Base-by-base conservation (phyloP, 2,329 filamentous ascomycete species). In the Diaporthe citrichinensis region DNA sequence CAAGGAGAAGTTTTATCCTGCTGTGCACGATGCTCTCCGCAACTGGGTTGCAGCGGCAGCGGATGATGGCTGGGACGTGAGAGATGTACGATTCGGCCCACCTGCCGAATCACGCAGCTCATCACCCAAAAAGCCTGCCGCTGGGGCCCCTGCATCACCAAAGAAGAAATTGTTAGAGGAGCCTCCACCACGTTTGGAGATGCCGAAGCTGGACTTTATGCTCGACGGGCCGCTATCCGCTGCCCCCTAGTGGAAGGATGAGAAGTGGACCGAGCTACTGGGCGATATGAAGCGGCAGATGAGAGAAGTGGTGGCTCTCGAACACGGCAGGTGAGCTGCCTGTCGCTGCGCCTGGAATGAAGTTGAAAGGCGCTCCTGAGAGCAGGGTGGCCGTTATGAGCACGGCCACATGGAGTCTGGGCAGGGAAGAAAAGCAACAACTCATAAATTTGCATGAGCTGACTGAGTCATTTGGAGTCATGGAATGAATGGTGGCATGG, bases 1-100 rank as follows among this genome's bases (percentile, higher is more conserved):
- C 88, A 99, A 98, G 83, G 96, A 98, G 84, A 98, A 98, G 83
- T 98, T 98, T 83, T 98, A 99, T 82, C 94, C 94, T 2, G 92
- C 94, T 67, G 94, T 99, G 5, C 97, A 99, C 82, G 95, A 96
- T 79, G 95, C 93, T 2, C 88, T 98, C 78, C 92, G 94, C 73
- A 96, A 94, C 9, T 99, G 96, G 96, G 94, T 98, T 25, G 93
- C 93, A 0, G 97, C 96, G 0, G 96, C 95, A 0, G 89, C 88
- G 39, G 95, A 96, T 76, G 97, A 99, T 84, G 94, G 92, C 61
- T 99, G 97, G 96, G 92, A 95, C 69, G 93, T 95, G 58, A 89
- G 90, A 71, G 92, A 94, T 80, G 96, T 98, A 34, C 89, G 96
- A 71, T 95, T 93, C 83, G 94, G 94, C 0, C 92, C 92, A 55